Evolutionary conservation across 2,329 filamentous ascomycete species (phyloP), one percentile per base, ranked within the genome.

Genomic region (Tolypocladium endophyticum): DNA sequence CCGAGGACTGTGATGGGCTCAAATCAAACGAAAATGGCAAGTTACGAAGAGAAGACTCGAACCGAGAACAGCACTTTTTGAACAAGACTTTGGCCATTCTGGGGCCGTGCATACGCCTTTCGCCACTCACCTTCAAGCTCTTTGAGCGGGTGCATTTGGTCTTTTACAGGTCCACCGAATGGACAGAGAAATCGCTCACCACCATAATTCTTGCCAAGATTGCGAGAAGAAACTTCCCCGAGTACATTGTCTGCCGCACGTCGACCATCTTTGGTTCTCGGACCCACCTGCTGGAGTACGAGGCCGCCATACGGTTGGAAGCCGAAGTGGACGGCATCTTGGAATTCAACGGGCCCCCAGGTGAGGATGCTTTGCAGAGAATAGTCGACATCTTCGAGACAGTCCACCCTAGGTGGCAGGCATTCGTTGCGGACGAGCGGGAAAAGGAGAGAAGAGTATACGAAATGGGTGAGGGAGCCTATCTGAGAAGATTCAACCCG

Each of bases 121-220:
- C 90, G 0, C 74, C 87, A 0, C 75, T 83, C 0, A 81, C 87
- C 0, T 82, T 92, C 63, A 90, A 87, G 67, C 81, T 99, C 0
- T 99, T 99, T 67, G 92, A 97, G 72, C 85, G 94, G 33, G 92
- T 97, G 0, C 94, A 97, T 74, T 77, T 99, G 2, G 92, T 99
- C 35, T 99, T 97, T 72, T 97, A 97, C 72, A 83, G 93, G 61
- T 97, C 92, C 12, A 95, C 91, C 0, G 90, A 96, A 71, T 99
- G 94, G 94, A 96, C 92, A 0, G 93, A 97, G 67, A 97, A 96
- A 72, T 97, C 93, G 1, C 77, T 99, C 18, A 97, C 91, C 1
- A 93, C 92, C 0, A 93, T 97, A 58, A 96, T 99, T 53, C 81
- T 99, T 6, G 90, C 94, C 9, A 92, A 93, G 64, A 96, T 96